These are phyloP conservation scores for Crithidia expoeki DNA, from an alignment of 208 protist species.

Conservation along the genomic window DNA sequence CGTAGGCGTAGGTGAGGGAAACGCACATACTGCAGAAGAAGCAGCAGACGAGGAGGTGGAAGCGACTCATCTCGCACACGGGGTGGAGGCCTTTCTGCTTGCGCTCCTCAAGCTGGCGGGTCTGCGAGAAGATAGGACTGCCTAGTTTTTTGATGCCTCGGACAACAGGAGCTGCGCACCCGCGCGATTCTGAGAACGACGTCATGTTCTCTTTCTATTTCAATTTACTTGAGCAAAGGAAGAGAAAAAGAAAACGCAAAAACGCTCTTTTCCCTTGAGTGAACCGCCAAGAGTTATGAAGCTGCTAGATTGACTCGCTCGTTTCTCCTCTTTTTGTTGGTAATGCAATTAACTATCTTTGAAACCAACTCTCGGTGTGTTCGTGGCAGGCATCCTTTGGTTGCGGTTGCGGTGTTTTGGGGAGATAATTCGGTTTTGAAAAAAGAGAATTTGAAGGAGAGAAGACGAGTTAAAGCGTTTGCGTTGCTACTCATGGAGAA, in stretches of 20 bases:
- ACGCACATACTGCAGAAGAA: conserved; percentile 72
- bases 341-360: too few relatives aligned
- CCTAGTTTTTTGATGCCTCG: conserved; percentile 1
- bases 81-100: conserved; percentile 43
- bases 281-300: too few relatives aligned
- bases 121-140: conserved; percentile 44
- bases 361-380: too few relatives aligned
- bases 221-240: not conserved
- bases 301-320: too few relatives aligned
- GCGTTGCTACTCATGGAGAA: too few relatives aligned
- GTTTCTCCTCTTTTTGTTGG: too few relatives aligned
- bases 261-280: too few relatives aligned
- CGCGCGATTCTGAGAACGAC: not conserved
- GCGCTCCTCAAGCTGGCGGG: conserved; percentile 32
- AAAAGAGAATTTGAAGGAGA: too few relatives aligned
- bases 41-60: conserved; percentile 64
- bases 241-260: conserved; percentile 15
- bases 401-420: too few relatives aligned
- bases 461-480: too few relatives aligned
- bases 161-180: conserved; percentile 2
- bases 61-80: conserved; percentile 60
- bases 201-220: not conserved
- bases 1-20: conserved; percentile 69
- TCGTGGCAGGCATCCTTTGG: too few relatives aligned
- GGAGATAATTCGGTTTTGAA: too few relatives aligned